phyloP scores from a whole-genome alignment of 139 green algal species.

The Coelastrella sp. region DNA sequence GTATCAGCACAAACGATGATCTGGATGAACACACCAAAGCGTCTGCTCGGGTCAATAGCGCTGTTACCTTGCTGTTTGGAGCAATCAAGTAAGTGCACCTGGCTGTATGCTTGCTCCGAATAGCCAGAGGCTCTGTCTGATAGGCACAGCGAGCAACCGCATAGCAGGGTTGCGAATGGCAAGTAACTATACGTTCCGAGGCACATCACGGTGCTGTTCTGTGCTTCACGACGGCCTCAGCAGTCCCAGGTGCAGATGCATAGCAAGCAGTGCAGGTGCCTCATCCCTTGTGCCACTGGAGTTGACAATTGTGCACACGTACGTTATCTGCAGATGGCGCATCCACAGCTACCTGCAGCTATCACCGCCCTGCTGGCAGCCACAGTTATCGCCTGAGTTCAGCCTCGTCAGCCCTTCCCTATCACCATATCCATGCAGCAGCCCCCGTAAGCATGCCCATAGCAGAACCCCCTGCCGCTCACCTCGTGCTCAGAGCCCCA shows the following conservation, averaged over 20 bases:
- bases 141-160: neutral
- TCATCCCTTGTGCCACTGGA: neutral
- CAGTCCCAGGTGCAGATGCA: neutral
- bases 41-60: constrained; percentile 22
- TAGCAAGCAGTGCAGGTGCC: neutral
- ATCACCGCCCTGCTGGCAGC: constrained; percentile 14
- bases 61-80: constrained; percentile 32
- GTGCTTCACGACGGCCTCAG: no score
- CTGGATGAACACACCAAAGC: constrained; percentile 5
- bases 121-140: neutral
- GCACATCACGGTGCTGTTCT: no score
- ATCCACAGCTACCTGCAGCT: constrained; percentile 32
- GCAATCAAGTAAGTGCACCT: constrained; percentile 1
- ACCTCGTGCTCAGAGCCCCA: neutral
- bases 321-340: constrained; percentile 2
- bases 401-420: constrained; percentile 13
- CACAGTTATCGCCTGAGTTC: constrained; percentile 8
- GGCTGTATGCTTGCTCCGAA: neutral
- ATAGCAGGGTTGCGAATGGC: neutral
- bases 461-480: neutral
- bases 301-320: no score
- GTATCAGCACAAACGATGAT: constrained; percentile 34
- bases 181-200: no score
- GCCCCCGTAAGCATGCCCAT: neutral
- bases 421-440: neutral